phyloP scores from a whole-genome alignment of 352 stramenopile genomes.

The Hyaloperonospora arabidopsidis region DNA sequence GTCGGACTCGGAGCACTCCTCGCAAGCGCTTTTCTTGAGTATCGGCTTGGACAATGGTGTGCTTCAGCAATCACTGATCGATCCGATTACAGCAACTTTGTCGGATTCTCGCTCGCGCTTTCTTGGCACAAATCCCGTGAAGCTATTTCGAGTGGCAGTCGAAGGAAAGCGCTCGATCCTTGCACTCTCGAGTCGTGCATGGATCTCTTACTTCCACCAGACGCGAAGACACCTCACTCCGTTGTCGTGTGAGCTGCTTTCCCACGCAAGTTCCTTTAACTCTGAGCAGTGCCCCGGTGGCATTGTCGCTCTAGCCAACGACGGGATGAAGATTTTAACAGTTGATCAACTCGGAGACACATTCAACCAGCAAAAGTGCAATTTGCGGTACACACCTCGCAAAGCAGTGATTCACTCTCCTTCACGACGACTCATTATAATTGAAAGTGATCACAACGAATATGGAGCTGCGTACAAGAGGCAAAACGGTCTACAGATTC shows the following conservation, averaged over 20 bases:
- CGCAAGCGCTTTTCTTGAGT: conserved; percentile 66
- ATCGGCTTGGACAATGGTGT: conserved; percentile 94
- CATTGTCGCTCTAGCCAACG: conserved; percentile 93
- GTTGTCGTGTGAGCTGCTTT: conserved; percentile 92
- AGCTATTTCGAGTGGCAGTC: conserved; percentile 89
- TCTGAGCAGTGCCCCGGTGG: conserved; percentile 94
- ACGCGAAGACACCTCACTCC: conserved; percentile 89
- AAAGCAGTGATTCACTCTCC: conserved; percentile 89
- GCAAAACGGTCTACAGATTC: conserved; percentile 53
- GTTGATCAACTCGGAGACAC: conserved; percentile 92
- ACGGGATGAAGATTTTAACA: conserved; percentile 96
- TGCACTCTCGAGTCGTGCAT: conserved; percentile 91
- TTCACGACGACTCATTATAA: conserved; percentile 88
- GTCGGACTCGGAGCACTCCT: conserved; percentile 41
- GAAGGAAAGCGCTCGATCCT: conserved; percentile 88
- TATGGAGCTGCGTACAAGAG: conserved; percentile 89
- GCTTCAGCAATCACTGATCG: conserved; percentile 88
- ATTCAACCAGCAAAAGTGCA: conserved; percentile 95
- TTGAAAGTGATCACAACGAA: conserved; percentile 98
- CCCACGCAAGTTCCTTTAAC: conserved; percentile 93
- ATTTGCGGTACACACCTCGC: conserved; percentile 96
- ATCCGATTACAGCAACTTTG: conserved; percentile 80
- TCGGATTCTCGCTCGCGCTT: conserved; percentile 90
- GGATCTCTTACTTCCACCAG: conserved; percentile 93
- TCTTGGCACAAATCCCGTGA: conserved; percentile 90